These are phyloP conservation scores for Leishmania lainsoni DNA, from an alignment of 208 protist species.

Conservation along the genomic window DNA sequence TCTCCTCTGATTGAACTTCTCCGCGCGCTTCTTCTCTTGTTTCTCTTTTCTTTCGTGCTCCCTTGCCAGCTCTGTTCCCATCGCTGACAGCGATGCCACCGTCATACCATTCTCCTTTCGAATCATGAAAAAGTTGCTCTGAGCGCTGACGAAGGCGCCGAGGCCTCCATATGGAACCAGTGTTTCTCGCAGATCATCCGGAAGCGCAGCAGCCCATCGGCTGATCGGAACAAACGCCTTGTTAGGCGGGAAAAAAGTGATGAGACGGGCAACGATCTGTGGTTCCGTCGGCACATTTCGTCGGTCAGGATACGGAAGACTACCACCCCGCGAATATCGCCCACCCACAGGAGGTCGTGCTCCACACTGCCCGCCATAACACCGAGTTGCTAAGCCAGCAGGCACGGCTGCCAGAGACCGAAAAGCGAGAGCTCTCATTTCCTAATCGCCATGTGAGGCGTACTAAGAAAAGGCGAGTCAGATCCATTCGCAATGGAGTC, in stretches of 20 bases:
- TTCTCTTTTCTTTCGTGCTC: constrained; percentile 48
- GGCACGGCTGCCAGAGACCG: background rate
- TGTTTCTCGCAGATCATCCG: constrained; percentile 66
- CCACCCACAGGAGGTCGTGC: constrained; percentile 2
- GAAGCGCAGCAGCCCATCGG: constrained; percentile 53
- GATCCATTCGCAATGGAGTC: background rate
- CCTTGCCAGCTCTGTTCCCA: constrained; percentile 44
- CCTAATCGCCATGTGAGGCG: background rate
- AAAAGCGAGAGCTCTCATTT: constrained; percentile 26
- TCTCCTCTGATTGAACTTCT: constrained; percentile 26
- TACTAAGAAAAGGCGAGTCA: background rate
- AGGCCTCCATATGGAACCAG: constrained; percentile 71
- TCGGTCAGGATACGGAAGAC: constrained; percentile 17
- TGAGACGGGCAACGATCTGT: constrained; percentile 61
- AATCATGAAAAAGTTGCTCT: constrained; percentile 80
- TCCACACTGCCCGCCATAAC: constrained; percentile 12
- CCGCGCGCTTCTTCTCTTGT: constrained; percentile 33
- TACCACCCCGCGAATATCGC: constrained; percentile 11
- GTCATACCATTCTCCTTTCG: constrained; percentile 62
- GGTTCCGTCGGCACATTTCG: constrained; percentile 48
- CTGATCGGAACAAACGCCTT: constrained; percentile 53
- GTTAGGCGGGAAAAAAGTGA: constrained; percentile 56
- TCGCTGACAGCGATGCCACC: constrained; percentile 61
- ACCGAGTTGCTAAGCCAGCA: background rate
- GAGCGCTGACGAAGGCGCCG: constrained; percentile 46